Conservation (phyloP, 2,329 filamentous ascomycete species). For the Botrytis deweyae region DNA sequence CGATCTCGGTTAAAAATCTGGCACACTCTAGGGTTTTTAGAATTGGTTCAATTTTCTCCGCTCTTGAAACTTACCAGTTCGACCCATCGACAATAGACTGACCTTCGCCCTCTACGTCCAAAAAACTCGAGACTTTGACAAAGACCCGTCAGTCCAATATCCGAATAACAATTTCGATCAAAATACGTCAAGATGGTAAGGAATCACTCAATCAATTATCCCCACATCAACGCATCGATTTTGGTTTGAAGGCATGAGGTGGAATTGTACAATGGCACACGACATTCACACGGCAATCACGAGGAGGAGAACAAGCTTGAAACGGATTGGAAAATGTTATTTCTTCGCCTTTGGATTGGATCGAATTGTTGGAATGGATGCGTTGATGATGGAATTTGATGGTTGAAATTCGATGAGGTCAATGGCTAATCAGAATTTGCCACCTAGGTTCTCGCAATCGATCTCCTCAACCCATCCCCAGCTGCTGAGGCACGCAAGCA, state of each 20-base stretch:
- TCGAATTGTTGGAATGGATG: conserved; percentile 24
- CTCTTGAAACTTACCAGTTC: conserved; percentile 22
- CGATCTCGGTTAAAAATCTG: conserved; percentile 22
- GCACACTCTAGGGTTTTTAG: conserved; percentile 24
- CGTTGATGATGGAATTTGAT: conserved; percentile 30
- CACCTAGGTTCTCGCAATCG: conserved; percentile 96
- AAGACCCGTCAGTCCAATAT: conserved; percentile 40
- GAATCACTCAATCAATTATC: conserved; percentile 26
- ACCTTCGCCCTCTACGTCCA: conserved; percentile 41
- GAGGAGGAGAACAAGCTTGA: conserved; percentile 21
- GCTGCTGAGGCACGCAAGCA: conserved; percentile 99
- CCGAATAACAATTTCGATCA: conserved; percentile 41
- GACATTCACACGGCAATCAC: conserved; percentile 29
- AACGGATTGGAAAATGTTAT: conserved; percentile 17
- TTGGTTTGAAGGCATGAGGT: conserved; percentile 22
- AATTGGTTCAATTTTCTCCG: conserved; percentile 24
- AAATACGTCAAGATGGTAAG: conserved; percentile 71
- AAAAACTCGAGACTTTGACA: conserved; percentile 35
- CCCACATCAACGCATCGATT: conserved; percentile 23
- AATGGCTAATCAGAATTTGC: conserved; percentile 49
- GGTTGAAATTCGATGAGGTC: conserved; percentile 25
- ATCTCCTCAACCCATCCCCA: conserved; percentile 98
- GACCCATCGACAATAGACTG: conserved; percentile 40
- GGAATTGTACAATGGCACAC: conserved; percentile 36
- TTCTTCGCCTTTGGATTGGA: conserved; percentile 20